phyloP scores from a whole-genome alignment of 441 rosid species.

The Breynia disticha region DNA sequence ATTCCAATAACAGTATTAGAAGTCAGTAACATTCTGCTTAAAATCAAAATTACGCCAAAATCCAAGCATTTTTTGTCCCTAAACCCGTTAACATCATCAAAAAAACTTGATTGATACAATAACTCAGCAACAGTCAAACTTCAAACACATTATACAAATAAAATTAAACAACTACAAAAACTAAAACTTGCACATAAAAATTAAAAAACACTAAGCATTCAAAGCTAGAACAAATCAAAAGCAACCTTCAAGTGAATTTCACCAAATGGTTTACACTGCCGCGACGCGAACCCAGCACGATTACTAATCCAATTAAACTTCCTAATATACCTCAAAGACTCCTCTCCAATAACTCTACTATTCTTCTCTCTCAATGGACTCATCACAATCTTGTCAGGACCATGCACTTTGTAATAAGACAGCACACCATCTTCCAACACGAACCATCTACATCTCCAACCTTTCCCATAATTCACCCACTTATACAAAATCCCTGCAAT shows the following conservation, averaged over 20 bases:
- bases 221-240: background rate
- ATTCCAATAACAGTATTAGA: too few relatives aligned
- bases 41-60: too few relatives aligned
- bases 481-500: conserved; percentile 81
- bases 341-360: conserved; percentile 68
- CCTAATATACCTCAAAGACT: conserved; percentile 59
- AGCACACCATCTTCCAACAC: conserved; percentile 78
- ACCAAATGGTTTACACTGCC: conserved; percentile 73
- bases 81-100: too few relatives aligned
- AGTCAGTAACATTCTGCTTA: too few relatives aligned
- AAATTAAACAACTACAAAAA: too few relatives aligned
- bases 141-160: too few relatives aligned
- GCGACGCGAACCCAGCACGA: conserved; percentile 19
- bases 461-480: conserved; percentile 95
- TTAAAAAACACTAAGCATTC: conserved; percentile 2
- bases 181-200: background rate
- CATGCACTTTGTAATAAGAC: conserved; percentile 83
- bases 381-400: conserved; percentile 74
- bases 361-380: conserved; percentile 52
- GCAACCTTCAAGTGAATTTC: conserved; percentile 84
- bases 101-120: too few relatives aligned
- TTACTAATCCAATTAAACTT: conserved; percentile 49
- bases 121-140: too few relatives aligned
- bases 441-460: conserved; percentile 90
- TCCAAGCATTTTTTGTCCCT: too few relatives aligned